phyloP scores from a whole-genome alignment of 2,329 filamentous ascomycete species.

The Penicillium occitanis region DNA sequence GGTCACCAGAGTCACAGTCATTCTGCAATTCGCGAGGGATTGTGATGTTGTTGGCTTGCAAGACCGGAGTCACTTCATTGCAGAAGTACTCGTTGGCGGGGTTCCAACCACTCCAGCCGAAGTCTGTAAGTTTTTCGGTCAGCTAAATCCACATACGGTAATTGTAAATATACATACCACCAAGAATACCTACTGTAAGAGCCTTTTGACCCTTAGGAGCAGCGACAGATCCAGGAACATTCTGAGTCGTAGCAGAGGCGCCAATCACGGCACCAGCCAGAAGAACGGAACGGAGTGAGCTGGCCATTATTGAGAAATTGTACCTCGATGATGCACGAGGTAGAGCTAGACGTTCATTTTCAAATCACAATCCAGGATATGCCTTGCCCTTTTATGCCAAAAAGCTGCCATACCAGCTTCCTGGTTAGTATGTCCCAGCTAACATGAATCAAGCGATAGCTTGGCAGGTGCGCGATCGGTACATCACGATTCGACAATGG shows the following conservation, averaged over 20 bases:
- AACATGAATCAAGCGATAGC: neutral
- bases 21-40: slow-evolving; percentile 27
- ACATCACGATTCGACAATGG: slow-evolving; percentile 1
- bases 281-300: slow-evolving; percentile 4
- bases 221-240: slow-evolving; percentile 1
- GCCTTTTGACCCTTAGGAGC: slow-evolving; percentile 13
- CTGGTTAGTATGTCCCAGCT: neutral
- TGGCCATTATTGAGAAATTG: neutral
- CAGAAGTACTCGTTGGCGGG: slow-evolving; percentile 28
- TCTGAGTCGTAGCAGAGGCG: slow-evolving; percentile 15
- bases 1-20: slow-evolving; percentile 29
- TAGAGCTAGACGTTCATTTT: neutral
- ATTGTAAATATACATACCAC: slow-evolving; percentile 2
- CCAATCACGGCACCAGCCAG: slow-evolving; percentile 2
- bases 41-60: slow-evolving; percentile 22
- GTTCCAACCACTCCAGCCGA: slow-evolving; percentile 30
- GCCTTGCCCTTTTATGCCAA: neutral
- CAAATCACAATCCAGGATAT: neutral
- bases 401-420: neutral
- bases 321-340: neutral
- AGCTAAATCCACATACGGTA: neutral
- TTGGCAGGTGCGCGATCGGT: neutral
- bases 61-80: slow-evolving; percentile 23
- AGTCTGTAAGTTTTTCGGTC: slow-evolving; percentile 21
- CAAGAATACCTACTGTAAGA: slow-evolving; percentile 16